Conservation (phyloP, 2,329 filamentous ascomycete species). For the Nemania sp. region DNA sequence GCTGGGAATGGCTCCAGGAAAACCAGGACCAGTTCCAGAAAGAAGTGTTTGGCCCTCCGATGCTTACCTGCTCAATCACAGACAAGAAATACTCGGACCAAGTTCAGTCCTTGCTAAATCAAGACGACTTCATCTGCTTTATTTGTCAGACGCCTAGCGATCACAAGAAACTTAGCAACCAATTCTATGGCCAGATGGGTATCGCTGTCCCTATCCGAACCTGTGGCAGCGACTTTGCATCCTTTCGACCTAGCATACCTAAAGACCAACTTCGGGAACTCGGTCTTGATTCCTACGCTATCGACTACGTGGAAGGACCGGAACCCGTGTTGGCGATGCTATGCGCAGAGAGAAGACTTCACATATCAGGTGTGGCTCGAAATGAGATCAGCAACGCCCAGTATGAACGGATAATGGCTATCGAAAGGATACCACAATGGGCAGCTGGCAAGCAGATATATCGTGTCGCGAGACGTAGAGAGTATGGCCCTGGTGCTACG, state of each 20-base stretch:
- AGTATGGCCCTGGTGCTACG: conserved; percentile 81
- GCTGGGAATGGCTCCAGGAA: conserved; percentile 85
- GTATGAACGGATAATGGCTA: conserved; percentile 72
- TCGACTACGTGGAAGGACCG: conserved; percentile 84
- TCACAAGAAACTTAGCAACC: conserved; percentile 76
- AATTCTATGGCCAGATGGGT: conserved; percentile 72
- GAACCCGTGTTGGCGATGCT: conserved; percentile 88
- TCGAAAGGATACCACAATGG: conserved; percentile 73
- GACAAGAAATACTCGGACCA: conserved; percentile 73
- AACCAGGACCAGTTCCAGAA: conserved; percentile 78
- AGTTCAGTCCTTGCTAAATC: conserved; percentile 64
- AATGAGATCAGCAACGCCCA: conserved; percentile 74
- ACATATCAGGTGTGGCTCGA: conserved; percentile 74
- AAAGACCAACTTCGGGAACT: conserved; percentile 64
- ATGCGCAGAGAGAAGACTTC: conserved; percentile 77
- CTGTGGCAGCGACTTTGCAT: conserved; percentile 64
- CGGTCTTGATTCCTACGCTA: conserved; percentile 84
- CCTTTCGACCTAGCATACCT: conserved; percentile 67
- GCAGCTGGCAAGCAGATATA: conserved; percentile 75
- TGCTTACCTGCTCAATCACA: conserved; percentile 83
- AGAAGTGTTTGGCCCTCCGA: conserved; percentile 82
- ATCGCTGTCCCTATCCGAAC: conserved; percentile 80
- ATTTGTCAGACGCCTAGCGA: conserved; percentile 82
- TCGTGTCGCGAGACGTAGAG: conserved; percentile 75
- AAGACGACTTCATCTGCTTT: conserved; percentile 72